Conservation (phyloP, 352 stramenopile species). For the Phytopythium vexans region DNA sequence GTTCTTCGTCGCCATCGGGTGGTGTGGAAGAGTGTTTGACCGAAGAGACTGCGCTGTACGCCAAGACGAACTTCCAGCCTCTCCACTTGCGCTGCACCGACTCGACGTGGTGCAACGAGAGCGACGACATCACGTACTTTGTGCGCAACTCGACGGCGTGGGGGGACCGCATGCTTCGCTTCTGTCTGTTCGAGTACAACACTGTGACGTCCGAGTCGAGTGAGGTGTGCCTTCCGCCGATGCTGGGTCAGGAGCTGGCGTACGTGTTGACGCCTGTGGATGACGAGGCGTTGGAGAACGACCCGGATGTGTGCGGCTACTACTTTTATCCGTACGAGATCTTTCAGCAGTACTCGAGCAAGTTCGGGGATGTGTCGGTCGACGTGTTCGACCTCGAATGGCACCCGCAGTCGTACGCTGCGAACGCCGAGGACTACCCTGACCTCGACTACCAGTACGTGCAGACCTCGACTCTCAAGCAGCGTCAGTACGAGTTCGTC, state of each 20-base stretch:
- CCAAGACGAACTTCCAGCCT: constrained; percentile 56
- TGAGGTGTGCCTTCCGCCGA: constrained; percentile 58
- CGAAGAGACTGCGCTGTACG: constrained; percentile 52
- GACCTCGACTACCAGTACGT: constrained; percentile 60
- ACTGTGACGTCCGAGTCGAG: constrained; percentile 31
- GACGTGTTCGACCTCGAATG: constrained; percentile 72
- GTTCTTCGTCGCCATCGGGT: constrained; percentile 3
- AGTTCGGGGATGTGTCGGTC: constrained; percentile 68
- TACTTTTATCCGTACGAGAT: constrained; percentile 79
- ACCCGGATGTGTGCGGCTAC: constrained; percentile 65
- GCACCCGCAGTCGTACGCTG: constrained; percentile 59
- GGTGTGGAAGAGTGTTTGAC: constrained; percentile 53
- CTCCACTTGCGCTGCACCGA: constrained; percentile 59
- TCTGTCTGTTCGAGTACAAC: constrained; percentile 75
- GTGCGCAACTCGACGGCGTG: constrained; percentile 57
- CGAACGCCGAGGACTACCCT: constrained; percentile 46
- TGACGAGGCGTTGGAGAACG: constrained; percentile 52
- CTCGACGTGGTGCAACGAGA: constrained; percentile 29
- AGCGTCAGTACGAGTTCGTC: constrained; percentile 63
- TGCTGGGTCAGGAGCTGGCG: constrained; percentile 53
- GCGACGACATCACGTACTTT: constrained; percentile 50
- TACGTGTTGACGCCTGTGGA: constrained; percentile 52
- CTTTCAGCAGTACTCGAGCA: constrained; percentile 44
- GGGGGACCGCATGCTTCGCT: constrained; percentile 60
- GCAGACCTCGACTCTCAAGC: constrained; percentile 54